These are phyloP conservation scores for Globisporangium cylindrosporum DNA, from an alignment of 352 stramenopile genomes.

Conservation along the genomic window DNA sequence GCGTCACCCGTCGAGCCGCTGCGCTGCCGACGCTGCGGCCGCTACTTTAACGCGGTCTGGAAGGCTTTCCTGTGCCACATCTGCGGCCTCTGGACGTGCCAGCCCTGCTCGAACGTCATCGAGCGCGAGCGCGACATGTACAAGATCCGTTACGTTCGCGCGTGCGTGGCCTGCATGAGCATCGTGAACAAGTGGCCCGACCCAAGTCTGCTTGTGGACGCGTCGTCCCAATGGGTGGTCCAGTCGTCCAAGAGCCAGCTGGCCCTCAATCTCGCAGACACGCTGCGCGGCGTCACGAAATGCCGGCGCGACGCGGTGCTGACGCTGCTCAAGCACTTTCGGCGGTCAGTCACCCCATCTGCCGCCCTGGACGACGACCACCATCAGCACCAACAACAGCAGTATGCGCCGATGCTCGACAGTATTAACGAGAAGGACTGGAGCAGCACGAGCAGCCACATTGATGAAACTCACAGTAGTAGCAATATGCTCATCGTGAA, in stretches of 20 bases:
- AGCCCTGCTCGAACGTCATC: constrained; percentile 49
- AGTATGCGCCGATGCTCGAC: constrained; percentile 29
- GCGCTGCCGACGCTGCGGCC: constrained; percentile 44
- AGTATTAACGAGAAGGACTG: constrained; percentile 3
- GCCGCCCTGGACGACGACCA: constrained; percentile 32
- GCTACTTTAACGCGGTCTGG: constrained; percentile 45
- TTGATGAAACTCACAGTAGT: neutral
- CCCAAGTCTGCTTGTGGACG: constrained; percentile 26
- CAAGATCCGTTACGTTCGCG: constrained; percentile 46
- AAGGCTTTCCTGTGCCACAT: constrained; percentile 49
- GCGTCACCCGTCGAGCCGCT: constrained; percentile 8
- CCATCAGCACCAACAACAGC: constrained; percentile 3
- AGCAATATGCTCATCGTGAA: neutral
- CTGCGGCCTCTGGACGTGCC: constrained; percentile 49
- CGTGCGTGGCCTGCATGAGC: constrained; percentile 38
- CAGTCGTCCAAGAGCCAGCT: constrained; percentile 39
- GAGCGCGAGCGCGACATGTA: constrained; percentile 48
- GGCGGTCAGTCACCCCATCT: constrained; percentile 10
- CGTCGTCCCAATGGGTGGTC: constrained; percentile 30
- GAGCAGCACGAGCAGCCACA: neutral
- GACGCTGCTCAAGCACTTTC: constrained; percentile 32
- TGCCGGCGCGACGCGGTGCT: constrained; percentile 31
- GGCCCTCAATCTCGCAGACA: constrained; percentile 41
- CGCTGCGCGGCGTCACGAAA: constrained; percentile 23
- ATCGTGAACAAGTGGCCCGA: constrained; percentile 56